Conservation (phyloP, 768 basidiomycete species). For the Phylloporus sp. region DNA sequence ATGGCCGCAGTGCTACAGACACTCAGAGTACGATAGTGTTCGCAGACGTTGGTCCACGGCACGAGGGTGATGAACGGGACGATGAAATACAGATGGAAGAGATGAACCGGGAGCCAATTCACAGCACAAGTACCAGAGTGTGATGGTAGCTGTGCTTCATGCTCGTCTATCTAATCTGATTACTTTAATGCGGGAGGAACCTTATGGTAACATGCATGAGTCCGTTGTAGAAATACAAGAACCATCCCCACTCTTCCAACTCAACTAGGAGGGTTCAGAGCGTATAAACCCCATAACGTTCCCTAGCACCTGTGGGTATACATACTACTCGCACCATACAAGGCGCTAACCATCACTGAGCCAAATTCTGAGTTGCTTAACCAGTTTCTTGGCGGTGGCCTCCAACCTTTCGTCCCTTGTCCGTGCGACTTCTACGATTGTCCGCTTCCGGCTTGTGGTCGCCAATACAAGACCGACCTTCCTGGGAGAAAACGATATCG, state of each 20-base stretch:
- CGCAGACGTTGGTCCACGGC: background rate
- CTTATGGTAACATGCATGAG: background rate
- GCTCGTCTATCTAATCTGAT: too few relatives aligned
- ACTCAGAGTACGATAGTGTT: background rate
- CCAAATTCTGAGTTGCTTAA: constrained; percentile 45
- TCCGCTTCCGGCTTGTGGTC: constrained; percentile 40
- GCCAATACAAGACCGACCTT: constrained; percentile 36
- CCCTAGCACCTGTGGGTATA: background rate
- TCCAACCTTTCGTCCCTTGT: constrained; percentile 56
- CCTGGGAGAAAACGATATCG: constrained; percentile 39
- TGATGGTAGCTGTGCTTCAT: background rate
- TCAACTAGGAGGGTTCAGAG: background rate
- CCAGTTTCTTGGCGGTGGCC: constrained; percentile 48
- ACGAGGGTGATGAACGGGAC: background rate
- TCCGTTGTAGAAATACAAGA: background rate
- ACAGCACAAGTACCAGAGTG: background rate
- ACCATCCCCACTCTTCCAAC: background rate
- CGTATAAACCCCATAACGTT: background rate
- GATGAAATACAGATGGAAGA: background rate
- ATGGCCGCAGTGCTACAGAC: background rate
- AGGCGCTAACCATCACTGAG: constrained; percentile 24
- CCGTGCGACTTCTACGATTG: constrained; percentile 51
- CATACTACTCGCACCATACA: background rate
- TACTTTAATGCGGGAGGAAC: too few relatives aligned
- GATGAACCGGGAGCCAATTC: background rate